These are phyloP conservation scores for Combretum micranthum DNA, from an alignment of 345 rosid genomes.

Conservation along the genomic window DNA sequence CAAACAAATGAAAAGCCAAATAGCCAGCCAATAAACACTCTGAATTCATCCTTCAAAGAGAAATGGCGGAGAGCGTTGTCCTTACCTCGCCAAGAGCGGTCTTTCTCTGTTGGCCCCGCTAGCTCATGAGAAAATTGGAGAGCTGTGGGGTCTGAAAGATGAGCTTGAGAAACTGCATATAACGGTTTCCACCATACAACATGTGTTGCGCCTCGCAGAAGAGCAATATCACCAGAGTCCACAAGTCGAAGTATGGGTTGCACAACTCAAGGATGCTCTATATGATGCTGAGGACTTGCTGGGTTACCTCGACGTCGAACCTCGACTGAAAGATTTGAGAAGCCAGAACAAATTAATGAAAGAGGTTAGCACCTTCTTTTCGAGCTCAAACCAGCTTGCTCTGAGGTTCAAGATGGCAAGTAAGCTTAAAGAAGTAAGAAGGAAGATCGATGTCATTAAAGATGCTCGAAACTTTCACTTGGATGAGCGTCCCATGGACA, in stretches of 20 bases:
- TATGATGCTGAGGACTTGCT: slow-evolving; percentile 32
- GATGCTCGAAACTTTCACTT: not conserved
- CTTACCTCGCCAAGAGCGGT: no score
- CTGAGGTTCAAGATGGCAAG: not conserved
- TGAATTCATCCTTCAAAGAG: no score
- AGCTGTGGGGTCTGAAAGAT: not conserved
- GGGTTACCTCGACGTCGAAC: slow-evolving; percentile 16
- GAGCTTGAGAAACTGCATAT: slow-evolving; percentile 9
- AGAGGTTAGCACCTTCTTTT: slow-evolving; percentile 10
- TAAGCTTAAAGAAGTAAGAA: not conserved
- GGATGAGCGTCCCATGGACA: not conserved
- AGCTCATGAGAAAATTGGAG: not conserved
- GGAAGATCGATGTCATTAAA: not conserved
- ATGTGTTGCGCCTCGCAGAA: slow-evolving; percentile 16
- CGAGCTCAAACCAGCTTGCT: not conserved
- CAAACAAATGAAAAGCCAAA: no score
- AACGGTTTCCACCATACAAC: slow-evolving; percentile 1
- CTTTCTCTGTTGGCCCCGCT: no score
- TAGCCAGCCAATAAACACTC: no score
- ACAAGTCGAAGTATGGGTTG: slow-evolving; percentile 22
- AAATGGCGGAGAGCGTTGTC: no score
- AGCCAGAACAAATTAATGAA: not conserved
- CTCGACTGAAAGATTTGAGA: slow-evolving; percentile 1
- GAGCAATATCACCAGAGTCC: slow-evolving; percentile 1
- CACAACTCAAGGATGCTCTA: slow-evolving; percentile 15